Evolutionary conservation across 1,284 basidiomycete species (phyloP), one percentile per base, ranked within the genome.

Genomic region (Fereydounia khargensis): DNA sequence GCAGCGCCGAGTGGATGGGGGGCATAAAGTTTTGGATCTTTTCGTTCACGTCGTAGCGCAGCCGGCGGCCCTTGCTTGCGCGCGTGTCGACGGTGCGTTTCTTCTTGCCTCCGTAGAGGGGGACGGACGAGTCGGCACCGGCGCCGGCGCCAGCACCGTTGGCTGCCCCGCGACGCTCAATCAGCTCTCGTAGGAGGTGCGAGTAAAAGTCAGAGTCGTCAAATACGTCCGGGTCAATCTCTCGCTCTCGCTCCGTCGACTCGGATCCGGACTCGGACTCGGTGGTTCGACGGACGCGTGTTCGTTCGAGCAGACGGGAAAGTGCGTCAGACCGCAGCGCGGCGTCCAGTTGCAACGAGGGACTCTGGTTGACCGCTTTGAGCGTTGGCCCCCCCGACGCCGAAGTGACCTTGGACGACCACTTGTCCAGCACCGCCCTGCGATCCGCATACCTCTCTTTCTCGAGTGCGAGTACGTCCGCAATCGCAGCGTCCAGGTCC

Each of bases 11-110:
- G 1, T 24, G 32, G 14, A 75, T 68, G 9, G 63, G 72, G 25
- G 71, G 71, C 73, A 75, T 75, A 33, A 75, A 75, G 51, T 66
- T 70, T 40, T 62, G 58, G 18, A 73, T 47, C 46, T 74, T 74
- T 7, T 73, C 71, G 42, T 67, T 50, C 4, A 73, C 63, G 22
- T 75, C 71, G 62, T 66, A 74, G 22, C 71, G 39, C 31, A 75
- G 40, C 40, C 66, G 62, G 9, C 73, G 48, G 9, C 73, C 73
- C 33, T 75, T 75, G 27, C 52, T 59, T 9, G 71, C 71, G 22
- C 56, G 47, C 4, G 68, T 72, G 30, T 74, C 73, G 9, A 72
- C 70, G 2, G 20, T 42, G 2, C 45, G 35, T 34, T 62, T 62
- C 46, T 64, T 65, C 27, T 62, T 68, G 3, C 36, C 30, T 22